Conservation (phyloP, 345 rosid species). For the Ricinus communis region DNA sequence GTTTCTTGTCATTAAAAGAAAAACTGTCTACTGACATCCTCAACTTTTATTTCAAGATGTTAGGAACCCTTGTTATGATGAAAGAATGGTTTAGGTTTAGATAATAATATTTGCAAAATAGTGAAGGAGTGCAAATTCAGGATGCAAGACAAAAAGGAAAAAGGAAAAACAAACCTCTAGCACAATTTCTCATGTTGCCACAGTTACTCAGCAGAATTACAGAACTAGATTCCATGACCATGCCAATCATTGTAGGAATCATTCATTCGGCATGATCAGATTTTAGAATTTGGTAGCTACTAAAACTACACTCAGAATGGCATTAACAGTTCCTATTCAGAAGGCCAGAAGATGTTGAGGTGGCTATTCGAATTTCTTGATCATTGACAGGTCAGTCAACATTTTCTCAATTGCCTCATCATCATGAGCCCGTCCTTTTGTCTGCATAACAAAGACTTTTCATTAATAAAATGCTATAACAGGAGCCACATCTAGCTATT, state of each 20-base stretch:
- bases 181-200: not conserved
- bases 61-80: too few relatives aligned
- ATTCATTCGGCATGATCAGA: not conserved
- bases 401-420: constrained; percentile 90
- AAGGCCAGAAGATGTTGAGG: not conserved
- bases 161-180: too few relatives aligned
- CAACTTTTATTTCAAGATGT: too few relatives aligned
- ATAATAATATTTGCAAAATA: too few relatives aligned
- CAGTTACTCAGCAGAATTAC: not conserved
- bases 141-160: too few relatives aligned
- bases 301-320: not conserved
- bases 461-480: not conserved
- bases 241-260: not conserved
- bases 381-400: constrained; percentile 79
- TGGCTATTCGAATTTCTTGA: constrained; percentile 78
- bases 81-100: too few relatives aligned
- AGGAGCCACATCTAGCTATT: not conserved
- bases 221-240: not conserved
- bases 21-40: too few relatives aligned
- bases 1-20: too few relatives aligned
- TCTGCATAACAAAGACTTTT: constrained; percentile 42
- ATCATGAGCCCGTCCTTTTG: constrained; percentile 77
- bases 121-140: too few relatives aligned
- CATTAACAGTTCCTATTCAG: too few relatives aligned
- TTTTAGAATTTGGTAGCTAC: not conserved